phyloP scores from a whole-genome alignment of 805 yeast species.

The Pichia membranifaciens region DNA sequence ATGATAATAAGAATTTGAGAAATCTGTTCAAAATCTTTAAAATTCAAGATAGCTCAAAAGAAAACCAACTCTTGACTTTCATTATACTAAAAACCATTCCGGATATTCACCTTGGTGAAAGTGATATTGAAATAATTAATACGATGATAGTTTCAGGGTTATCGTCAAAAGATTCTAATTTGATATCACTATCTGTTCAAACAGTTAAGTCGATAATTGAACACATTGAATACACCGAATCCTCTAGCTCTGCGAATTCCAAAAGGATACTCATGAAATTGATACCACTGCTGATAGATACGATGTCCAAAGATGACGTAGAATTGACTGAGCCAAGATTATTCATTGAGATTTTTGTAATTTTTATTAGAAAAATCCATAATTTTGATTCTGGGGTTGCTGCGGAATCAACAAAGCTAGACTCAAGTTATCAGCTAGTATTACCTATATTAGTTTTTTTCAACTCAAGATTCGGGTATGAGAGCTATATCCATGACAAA shows the following conservation, averaged over 20 bases:
- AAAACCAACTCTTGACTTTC: slow-evolving; percentile 39
- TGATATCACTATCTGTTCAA: slow-evolving; percentile 43
- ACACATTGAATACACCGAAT: slow-evolving; percentile 17
- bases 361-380: slow-evolving; percentile 36
- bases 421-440: slow-evolving; percentile 27
- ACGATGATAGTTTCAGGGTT: slow-evolving; percentile 33
- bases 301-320: slow-evolving; percentile 12
- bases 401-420: slow-evolving; percentile 3
- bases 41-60: slow-evolving; percentile 15
- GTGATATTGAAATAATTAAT: slow-evolving; percentile 35
- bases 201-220: slow-evolving; percentile 55
- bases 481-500: slow-evolving; percentile 40
- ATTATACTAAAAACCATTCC: slow-evolving; percentile 39
- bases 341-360: slow-evolving; percentile 43
- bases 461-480: slow-evolving; percentile 22
- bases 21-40: slow-evolving; percentile 28
- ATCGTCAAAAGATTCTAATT: slow-evolving; percentile 27
- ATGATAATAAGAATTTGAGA: slow-evolving; percentile 22
- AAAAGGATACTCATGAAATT: slow-evolving; percentile 37
- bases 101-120: slow-evolving; percentile 27
- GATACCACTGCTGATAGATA: slow-evolving; percentile 40
- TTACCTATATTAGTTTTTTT: slow-evolving; percentile 31
- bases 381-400: slow-evolving; percentile 16
- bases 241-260: slow-evolving; percentile 28
- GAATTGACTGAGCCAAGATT: slow-evolving; percentile 32